Conservation (phyloP, 176 grass and related monocot species). For the Ampelocalamus luodianensis region DNA sequence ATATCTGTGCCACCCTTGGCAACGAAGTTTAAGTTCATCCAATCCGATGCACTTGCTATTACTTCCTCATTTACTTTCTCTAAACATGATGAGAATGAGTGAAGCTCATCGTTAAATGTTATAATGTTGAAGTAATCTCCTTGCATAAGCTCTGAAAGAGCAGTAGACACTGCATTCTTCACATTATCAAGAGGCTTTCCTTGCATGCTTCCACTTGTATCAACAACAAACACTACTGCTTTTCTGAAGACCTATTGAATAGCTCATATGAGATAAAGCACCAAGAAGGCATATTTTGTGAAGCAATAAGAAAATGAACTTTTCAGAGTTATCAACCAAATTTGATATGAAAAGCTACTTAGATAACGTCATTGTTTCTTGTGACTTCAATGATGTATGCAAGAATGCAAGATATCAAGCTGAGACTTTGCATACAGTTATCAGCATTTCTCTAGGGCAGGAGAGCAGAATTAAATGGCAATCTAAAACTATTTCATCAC, state of each 20-base stretch:
- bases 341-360: neutral
- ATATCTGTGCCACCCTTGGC: conserved; percentile 83
- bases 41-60: conserved; percentile 60
- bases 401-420: neutral
- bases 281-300: conserved; percentile 9
- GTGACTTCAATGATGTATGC: neutral
- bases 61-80: conserved; percentile 70
- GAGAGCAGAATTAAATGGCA: neutral
- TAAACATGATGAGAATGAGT: conserved; percentile 85
- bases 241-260: conserved; percentile 76
- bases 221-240: conserved; percentile 86
- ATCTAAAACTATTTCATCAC: neutral
- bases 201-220: conserved; percentile 96
- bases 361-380: conserved; percentile 1
- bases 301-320: neutral
- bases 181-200: conserved; percentile 91
- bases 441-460: conserved; percentile 25
- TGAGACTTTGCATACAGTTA: neutral
- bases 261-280: conserved; percentile 31
- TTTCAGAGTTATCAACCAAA: conserved; percentile 25
- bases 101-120: conserved; percentile 79
- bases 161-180: conserved; percentile 64
- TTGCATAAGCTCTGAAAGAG: conserved; percentile 72
- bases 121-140: conserved; percentile 87
- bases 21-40: conserved; percentile 77